Base-by-base conservation (phyloP, 2,329 filamentous ascomycete genomes). In the Trichoderma atrobrunneum region DNA sequence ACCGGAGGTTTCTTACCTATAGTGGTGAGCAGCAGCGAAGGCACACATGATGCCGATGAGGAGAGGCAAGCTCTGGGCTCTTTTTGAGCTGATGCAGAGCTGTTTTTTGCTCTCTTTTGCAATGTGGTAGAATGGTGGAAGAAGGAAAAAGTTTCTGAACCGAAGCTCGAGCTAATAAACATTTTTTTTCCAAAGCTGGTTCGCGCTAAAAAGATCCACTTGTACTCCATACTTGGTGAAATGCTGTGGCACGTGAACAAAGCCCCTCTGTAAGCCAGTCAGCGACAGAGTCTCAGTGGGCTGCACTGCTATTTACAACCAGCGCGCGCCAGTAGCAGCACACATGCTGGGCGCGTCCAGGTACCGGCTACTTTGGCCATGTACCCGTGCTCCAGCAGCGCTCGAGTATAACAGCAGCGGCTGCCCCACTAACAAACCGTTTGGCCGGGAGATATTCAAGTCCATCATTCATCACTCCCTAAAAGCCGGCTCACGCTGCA, bases 211-310 rank as follows among this genome's bases (percentile, higher is more conserved):
- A 26, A 24, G 51, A 34, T 67, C 64, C 64, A 67, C 64, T 67
- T 67, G 64, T 67, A 67, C 64, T 67, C 64, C 64, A 67, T 67
- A 57, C 64, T 43, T 67, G 64, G 48, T 30, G 51, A 70, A 65
- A 65, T 71, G 59, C 69, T 65, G 51, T n/a, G 62, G 69, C 69
- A 71, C 69, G 69, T 71, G 69, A 71, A 66, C 54, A n/a, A 43
- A 43, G 69, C 61, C 61, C 69, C 61, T 24, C 34, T 32, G 30
- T 34, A 60, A 30, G 57, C 66, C 66, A 70, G 57, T 70, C 66
- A 70, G 57, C 66, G 39, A 7, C 28, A 10, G 8, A 18, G 36
- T 32, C 26, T 61, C 66, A 69, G 66, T 51, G 66, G 34, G 65
- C 54, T 60, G 54, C 34, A 36, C 28, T 24, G 65, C 21, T 26